Evolutionary conservation across 495 filamentous ascomycete species (phyloP).

Genomic region (Xylaria nigripes): DNA sequence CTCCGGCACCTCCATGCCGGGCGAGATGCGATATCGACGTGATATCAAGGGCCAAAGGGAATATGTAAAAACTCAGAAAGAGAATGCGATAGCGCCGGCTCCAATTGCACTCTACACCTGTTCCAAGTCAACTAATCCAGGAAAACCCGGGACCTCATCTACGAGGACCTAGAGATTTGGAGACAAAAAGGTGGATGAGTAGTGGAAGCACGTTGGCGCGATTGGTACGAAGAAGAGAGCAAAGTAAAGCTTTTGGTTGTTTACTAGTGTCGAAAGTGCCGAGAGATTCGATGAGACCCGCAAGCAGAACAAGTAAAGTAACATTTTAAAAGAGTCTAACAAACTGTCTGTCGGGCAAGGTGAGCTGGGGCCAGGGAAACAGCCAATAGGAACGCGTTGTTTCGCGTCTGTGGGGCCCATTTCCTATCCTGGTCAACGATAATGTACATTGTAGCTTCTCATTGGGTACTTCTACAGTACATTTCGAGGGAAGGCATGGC

Average conservation of each 20-base stretch:
- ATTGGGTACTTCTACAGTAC: background rate
- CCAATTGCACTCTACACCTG: background rate
- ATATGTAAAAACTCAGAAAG: background rate
- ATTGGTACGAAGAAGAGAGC: background rate
- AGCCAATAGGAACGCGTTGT: background rate
- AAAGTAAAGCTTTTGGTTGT: background rate
- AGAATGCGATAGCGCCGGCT: background rate
- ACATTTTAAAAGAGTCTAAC: background rate
- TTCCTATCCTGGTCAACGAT: background rate
- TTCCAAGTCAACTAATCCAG: background rate
- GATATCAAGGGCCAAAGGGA: background rate
- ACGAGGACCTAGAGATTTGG: background rate
- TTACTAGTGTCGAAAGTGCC: background rate
- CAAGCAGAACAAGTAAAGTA: background rate
- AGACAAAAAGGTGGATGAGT: background rate
- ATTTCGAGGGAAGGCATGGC: background rate
- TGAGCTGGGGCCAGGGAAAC: background rate
- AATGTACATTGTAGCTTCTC: background rate
- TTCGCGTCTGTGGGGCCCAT: background rate
- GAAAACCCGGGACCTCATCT: background rate
- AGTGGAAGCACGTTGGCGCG: background rate
- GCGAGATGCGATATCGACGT: background rate
- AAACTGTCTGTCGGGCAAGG: background rate
- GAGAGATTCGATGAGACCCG: background rate
- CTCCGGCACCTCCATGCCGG: background rate